These are phyloP conservation scores for Musa balbisiana DNA, from an alignment of 202 grass and related monocot genomes.

Conservation along the genomic window DNA sequence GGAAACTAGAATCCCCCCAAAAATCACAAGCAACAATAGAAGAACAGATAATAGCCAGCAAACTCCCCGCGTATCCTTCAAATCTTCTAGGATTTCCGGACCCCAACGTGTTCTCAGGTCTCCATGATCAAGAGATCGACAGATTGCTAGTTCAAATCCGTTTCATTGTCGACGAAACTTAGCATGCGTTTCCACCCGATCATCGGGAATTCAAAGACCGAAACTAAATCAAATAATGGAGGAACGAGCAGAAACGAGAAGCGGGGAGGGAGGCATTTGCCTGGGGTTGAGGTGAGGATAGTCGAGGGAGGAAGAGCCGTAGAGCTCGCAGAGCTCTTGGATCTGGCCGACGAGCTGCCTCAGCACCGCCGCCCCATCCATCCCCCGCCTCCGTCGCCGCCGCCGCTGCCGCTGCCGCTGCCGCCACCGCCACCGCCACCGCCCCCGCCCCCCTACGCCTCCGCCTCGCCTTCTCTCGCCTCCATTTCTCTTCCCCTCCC, in stretches of 20 bases:
- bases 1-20: not conserved
- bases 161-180: not conserved
- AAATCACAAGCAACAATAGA: not conserved
- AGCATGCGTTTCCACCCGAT: not conserved
- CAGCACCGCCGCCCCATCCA: conserved; percentile 68
- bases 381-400: conserved; percentile 25
- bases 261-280: conserved; percentile 13
- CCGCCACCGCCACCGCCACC: not conserved
- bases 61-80: not conserved
- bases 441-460: not conserved
- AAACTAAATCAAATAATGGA: not conserved
- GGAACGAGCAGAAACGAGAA: not conserved
- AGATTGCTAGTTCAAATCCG: not conserved
- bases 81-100: not conserved
- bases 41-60: not conserved
- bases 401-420: not conserved
- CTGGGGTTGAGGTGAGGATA: conserved; percentile 37
- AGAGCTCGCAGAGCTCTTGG: conserved; percentile 88
- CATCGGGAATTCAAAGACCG: not conserved
- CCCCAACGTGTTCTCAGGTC: not conserved
- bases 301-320: conserved; percentile 49
- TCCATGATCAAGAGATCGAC: not conserved
- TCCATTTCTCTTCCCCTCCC: not conserved
- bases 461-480: not conserved
- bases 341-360: conserved; percentile 80